Percentiles rank a stretch among this genome's conserved stretches.
Evolutionary conservation across 768 basidiomycete species (phyloP).

Genomic region (Tricholomella constricta): DNA sequence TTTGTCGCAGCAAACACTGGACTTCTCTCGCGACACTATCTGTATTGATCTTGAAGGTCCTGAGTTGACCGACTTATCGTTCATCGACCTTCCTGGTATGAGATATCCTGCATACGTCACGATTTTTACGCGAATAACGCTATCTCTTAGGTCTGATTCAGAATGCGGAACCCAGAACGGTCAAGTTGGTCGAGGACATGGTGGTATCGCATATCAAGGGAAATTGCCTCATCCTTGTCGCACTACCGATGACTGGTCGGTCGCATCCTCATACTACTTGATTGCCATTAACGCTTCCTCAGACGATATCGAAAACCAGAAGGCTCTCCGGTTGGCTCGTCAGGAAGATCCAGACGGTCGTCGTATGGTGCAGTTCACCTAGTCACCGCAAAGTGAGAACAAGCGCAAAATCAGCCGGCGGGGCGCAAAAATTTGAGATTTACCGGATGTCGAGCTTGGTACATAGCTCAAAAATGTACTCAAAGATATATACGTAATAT

Average conservation of each 20-base stretch:
- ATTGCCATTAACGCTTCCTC: background rate
- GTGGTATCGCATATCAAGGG: constrained; percentile 51
- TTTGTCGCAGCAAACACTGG: constrained; percentile 7
- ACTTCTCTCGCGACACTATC: constrained; percentile 44
- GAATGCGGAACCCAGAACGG: constrained; percentile 44
- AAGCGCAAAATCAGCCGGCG: constrained; percentile 43
- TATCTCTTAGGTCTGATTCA: constrained; percentile 48
- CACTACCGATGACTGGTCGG: constrained; percentile 55
- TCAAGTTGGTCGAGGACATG: constrained; percentile 49
- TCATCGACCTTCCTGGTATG: constrained; percentile 43
- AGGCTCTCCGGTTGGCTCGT: constrained; percentile 49
- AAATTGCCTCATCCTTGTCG: constrained; percentile 55
- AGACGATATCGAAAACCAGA: constrained; percentile 66
- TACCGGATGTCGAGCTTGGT: too few species aligned
- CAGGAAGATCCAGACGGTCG: constrained; percentile 46
- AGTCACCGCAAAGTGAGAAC: too few species aligned
- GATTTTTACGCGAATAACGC: too few species aligned
- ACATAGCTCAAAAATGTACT: too few species aligned
- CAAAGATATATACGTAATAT: too few species aligned
- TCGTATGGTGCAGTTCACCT: too few species aligned
- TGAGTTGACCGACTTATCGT: constrained; percentile 38
- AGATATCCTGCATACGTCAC: too few species aligned
- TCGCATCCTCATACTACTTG: background rate
- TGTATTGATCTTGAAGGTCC: constrained; percentile 43
- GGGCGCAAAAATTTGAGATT: too few species aligned